Percentiles rank a stretch among this genome's conserved stretches.
Conservation (phyloP, 1,284 basidiomycete genomes). For the Boletellus sp. region DNA sequence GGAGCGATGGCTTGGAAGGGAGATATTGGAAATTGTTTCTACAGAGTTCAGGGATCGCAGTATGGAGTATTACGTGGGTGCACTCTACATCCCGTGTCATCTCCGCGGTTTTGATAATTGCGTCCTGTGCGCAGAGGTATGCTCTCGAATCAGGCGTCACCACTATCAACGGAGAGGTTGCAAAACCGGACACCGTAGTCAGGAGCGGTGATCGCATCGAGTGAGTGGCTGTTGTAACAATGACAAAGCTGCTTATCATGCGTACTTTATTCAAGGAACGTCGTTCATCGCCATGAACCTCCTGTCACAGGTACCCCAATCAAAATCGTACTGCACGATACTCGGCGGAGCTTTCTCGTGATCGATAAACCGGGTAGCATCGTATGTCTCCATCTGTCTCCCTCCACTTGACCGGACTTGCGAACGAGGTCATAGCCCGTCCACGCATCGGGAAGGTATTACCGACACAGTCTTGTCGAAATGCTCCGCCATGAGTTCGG, state of each 20-base stretch:
- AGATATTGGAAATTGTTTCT: slow-evolving; percentile 81
- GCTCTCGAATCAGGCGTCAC: slow-evolving; percentile 94
- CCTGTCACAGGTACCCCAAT: slow-evolving; percentile 89
- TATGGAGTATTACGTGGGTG: slow-evolving; percentile 88
- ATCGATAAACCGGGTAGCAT: slow-evolving; percentile 95
- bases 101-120: neutral
- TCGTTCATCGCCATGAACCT: slow-evolving; percentile 94
- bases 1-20: slow-evolving; percentile 81
- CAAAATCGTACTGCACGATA: slow-evolving; percentile 75
- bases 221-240: slow-evolving; percentile 45
- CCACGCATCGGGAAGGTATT: slow-evolving; percentile 86
- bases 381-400: slow-evolving; percentile 37
- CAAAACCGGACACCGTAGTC: slow-evolving; percentile 77
- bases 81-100: neutral
- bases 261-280: slow-evolving; percentile 56
- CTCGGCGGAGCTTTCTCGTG: slow-evolving; percentile 80
- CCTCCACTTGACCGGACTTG: neutral
- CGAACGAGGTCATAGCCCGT: slow-evolving; percentile 57
- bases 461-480: slow-evolving; percentile 83
- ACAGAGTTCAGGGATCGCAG: slow-evolving; percentile 89
- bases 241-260: neutral
- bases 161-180: slow-evolving; percentile 85
- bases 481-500: slow-evolving; percentile 86
- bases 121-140: slow-evolving; percentile 58
- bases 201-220: slow-evolving; percentile 88